A percentile compares a stretch with the other conserved stretches of the same genome.
phyloP scores from a whole-genome alignment of 2,329 filamentous ascomycete genomes.

The Harringtonia lauricola region DNA sequence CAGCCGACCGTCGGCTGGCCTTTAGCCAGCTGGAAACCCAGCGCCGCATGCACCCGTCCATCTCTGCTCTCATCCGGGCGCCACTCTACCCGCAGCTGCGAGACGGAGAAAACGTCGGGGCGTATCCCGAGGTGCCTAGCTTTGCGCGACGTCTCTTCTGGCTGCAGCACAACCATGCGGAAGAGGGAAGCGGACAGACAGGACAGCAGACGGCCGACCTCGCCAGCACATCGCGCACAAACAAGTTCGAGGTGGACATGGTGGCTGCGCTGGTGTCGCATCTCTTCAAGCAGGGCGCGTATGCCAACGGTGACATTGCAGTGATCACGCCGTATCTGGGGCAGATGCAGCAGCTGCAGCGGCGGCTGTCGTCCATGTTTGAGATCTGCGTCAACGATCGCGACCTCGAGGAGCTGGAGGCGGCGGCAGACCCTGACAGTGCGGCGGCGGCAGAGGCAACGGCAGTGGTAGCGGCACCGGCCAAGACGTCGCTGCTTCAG shows the following conservation, averaged over 20 bases:
- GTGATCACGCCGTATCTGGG: slow-evolving; percentile 58
- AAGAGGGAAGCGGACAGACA: no score
- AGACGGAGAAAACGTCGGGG: slow-evolving; percentile 30
- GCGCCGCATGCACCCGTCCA: slow-evolving; percentile 53
- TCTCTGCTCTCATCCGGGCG: slow-evolving; percentile 45
- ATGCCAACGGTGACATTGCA: slow-evolving; percentile 51
- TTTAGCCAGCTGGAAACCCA: slow-evolving; percentile 41
- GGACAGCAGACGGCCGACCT: slow-evolving; percentile 16
- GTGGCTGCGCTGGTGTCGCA: slow-evolving; percentile 51
- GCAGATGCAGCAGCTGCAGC: slow-evolving; percentile 41
- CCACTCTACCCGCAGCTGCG: slow-evolving; percentile 45
- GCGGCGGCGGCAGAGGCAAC: slow-evolving; percentile 10
- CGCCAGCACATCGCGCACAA: slow-evolving; percentile 5
- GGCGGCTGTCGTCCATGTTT: slow-evolving; percentile 17
- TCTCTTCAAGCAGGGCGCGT: slow-evolving; percentile 52
- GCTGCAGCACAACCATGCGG: slow-evolving; percentile 44
- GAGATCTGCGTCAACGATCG: slow-evolving; percentile 54
- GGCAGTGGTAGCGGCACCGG: background rate
- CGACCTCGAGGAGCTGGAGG: slow-evolving; percentile 41
- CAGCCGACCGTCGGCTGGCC: slow-evolving; percentile 10
- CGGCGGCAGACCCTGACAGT: slow-evolving; percentile 25
- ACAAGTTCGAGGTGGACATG: slow-evolving; percentile 52
- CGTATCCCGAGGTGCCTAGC: slow-evolving; percentile 38
- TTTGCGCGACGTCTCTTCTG: slow-evolving; percentile 46
- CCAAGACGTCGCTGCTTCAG: slow-evolving; percentile 29